Evolutionary conservation across 345 rosid species (phyloP), one percentile per base, ranked within the genome.

Genomic region (Moringa oleifera): DNA sequence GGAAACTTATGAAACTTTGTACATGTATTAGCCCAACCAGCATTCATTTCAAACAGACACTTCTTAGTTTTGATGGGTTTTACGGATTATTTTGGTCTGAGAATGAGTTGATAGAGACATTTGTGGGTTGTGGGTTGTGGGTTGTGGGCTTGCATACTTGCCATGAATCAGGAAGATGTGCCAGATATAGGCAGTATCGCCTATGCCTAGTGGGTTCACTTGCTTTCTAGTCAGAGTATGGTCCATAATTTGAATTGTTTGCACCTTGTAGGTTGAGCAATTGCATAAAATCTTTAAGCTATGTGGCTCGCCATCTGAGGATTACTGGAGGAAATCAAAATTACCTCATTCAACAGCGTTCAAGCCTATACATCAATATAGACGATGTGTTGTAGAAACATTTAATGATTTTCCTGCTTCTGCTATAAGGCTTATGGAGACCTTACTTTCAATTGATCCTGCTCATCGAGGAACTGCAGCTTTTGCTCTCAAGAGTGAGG

Each of bases 211-310:
- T n/a, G n/a, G n/a, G n/a, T n/a, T n/a, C n/a, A n/a, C n/a, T n/a
- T n/a, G n/a, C n/a, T n/a, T n/a, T n/a, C n/a, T n/a, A n/a, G n/a
- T n/a, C n/a, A n/a, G n/a, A n/a, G n/a, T n/a, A n/a, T n/a, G 47
- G 13, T 41, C 47, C 47, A 9, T 41, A 41, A 41, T 41, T 28
- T 41, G 47, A 33, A 41, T 41, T 41, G 12, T 41, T 41, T 41
- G 12, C 17, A 41, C 15, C 52, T 71, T 72, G 25, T 54, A 90
- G 98, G 98, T 93, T 41, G 98, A 93, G 79, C 98, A 93, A 65
- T 55, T 90, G 83, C 98, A 93, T 66, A 88, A 87, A 76, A 93
- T 90, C 64, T 88, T 90, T 76, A 90, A 82, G 89, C 84, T 93
- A 18, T 93, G 98, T 51, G 97, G 98, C 67, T 93, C 98, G 33